Percentiles rank a stretch among this genome's conserved stretches.
These are phyloP conservation scores for Fraxinus americana DNA, from an alignment of 257 asterid species.

Conservation along the genomic window DNA sequence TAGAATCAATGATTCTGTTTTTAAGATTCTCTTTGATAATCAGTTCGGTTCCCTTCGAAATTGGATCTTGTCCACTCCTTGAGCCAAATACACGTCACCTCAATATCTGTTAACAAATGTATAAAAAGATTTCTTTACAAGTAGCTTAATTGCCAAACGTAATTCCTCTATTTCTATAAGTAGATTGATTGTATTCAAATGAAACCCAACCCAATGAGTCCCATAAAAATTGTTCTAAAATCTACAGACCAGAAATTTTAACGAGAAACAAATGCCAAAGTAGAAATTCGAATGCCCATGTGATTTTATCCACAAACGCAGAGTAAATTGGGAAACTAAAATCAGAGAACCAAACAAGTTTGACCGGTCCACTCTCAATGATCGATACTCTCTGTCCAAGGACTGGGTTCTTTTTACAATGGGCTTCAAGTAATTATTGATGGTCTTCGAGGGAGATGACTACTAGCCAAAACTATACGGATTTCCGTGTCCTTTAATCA, in stretches of 20 bases:
- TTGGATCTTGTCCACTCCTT: no score
- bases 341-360: constrained; percentile 4
- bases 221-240: no score
- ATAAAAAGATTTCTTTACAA: no score
- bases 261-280: neutral
- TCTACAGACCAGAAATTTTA: neutral
- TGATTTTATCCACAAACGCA: neutral
- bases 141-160: no score
- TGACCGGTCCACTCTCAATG: neutral
- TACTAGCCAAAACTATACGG: neutral
- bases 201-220: no score
- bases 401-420: neutral
- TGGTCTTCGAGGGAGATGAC: neutral
- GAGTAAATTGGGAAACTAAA: neutral
- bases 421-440: neutral
- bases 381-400: neutral
- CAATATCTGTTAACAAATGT: no score
- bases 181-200: no score
- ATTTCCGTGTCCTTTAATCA: neutral
- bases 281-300: neutral
- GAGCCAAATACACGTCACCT: no score
- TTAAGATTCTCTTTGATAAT: no score
- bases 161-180: no score
- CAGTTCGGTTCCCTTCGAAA: no score
- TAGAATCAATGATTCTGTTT: no score